phyloP scores from a whole-genome alignment of 1,139 yeast genomes.

The Nadsonia starkeyi-henricii region DNA sequence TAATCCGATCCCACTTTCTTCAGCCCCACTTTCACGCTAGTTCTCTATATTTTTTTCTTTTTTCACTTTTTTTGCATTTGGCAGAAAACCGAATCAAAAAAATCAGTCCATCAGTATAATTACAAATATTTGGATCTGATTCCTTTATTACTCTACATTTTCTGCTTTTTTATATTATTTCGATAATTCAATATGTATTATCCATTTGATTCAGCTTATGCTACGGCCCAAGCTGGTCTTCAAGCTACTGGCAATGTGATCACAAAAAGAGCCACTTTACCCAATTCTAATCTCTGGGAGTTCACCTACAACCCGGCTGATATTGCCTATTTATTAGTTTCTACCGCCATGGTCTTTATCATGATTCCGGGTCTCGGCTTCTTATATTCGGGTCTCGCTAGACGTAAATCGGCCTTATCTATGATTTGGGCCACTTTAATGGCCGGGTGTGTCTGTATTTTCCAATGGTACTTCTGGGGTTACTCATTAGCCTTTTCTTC shows the following conservation, averaged over 20 bases:
- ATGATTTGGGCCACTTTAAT: slow-evolving; percentile 73
- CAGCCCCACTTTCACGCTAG: too few relatives aligned
- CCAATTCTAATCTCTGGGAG: slow-evolving; percentile 3
- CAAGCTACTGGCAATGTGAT: not conserved
- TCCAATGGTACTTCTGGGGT: slow-evolving; percentile 98
- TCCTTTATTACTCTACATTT: not conserved
- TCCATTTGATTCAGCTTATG: not conserved
- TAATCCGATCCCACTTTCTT: too few relatives aligned
- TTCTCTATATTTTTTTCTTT: too few relatives aligned
- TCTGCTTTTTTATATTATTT: not conserved
- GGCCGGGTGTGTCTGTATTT: slow-evolving; percentile 63
- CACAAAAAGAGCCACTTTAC: not conserved
- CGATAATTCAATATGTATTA: not conserved
- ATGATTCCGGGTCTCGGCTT: slow-evolving; percentile 96
- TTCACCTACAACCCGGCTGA: slow-evolving; percentile 36
- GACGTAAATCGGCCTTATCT: slow-evolving; percentile 82
- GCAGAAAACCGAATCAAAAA: too few relatives aligned
- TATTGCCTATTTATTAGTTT: slow-evolving; percentile 34
- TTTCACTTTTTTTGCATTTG: too few relatives aligned
- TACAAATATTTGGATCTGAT: too few relatives aligned
- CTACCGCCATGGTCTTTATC: slow-evolving; percentile 65
- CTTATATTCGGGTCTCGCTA: slow-evolving; percentile 80
- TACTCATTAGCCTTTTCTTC: slow-evolving; percentile 82
- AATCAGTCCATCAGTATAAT: too few relatives aligned
- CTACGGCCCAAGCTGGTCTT: not conserved